phyloP scores from a whole-genome alignment of 805 yeast genomes.

The Yarrowia yakushimensis region DNA sequence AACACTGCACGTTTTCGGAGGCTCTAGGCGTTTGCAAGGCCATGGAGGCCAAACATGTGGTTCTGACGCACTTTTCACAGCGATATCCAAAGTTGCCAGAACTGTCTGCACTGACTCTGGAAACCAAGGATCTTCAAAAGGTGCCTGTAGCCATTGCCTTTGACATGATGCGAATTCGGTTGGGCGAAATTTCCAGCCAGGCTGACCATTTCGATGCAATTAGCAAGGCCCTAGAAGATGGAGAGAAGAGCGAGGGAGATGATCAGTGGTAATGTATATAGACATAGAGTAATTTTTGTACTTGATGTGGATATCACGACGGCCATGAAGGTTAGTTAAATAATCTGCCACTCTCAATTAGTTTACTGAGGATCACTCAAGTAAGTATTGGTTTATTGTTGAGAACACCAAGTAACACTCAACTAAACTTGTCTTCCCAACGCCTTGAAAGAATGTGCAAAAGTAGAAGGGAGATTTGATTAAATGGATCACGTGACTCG shows the following conservation, averaged over 20 bases:
- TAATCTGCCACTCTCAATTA: no score
- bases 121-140: not conserved
- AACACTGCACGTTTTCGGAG: conserved; percentile 85
- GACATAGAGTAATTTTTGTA: no score
- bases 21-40: conserved; percentile 66
- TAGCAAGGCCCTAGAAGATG: not conserved
- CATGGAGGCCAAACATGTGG: conserved; percentile 68
- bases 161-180: conserved; percentile 12
- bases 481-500: no score
- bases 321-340: no score
- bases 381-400: no score
- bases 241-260: not conserved
- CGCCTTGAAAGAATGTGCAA: no score
- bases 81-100: conserved; percentile 65
- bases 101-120: conserved; percentile 9
- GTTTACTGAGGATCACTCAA: no score
- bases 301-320: no score
- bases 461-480: no score
- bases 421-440: no score
- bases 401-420: no score
- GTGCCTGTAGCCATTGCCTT: conserved; percentile 22
- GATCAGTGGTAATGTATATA: not conserved
- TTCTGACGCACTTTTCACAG: conserved; percentile 90
- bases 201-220: not conserved
- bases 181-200: conserved; percentile 2